Percentiles rank a stretch among this genome's conserved stretches.
Evolutionary conservation across 2,329 filamentous ascomycete genomes (phyloP).

Genomic region (Rachicladosporium sp.): DNA sequence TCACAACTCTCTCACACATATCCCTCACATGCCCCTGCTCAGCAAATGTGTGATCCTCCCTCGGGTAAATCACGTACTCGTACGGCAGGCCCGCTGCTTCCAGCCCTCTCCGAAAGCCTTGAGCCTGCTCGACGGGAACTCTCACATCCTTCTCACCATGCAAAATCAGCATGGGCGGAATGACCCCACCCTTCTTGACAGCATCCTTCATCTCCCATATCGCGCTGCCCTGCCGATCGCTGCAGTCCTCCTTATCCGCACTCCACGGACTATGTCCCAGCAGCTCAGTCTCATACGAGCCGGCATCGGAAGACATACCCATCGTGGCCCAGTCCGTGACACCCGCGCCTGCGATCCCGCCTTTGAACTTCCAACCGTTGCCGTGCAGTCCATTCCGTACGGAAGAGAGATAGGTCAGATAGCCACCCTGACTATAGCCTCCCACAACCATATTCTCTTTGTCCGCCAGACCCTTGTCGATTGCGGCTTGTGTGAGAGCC

Average conservation of each 20-base stretch:
- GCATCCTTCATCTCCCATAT: constrained; percentile 20
- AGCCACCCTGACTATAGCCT: constrained; percentile 30
- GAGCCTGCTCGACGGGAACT: constrained; percentile 24
- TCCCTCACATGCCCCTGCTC: constrained; percentile 21
- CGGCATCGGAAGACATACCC: constrained; percentile 22
- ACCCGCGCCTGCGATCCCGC: constrained; percentile 26
- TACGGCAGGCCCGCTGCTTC: constrained; percentile 17
- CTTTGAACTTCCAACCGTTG: constrained; percentile 26
- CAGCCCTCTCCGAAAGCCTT: constrained; percentile 22
- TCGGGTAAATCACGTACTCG: constrained; percentile 26
- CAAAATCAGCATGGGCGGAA: constrained; percentile 25
- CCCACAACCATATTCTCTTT: constrained; percentile 22
- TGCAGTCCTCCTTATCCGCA: constrained; percentile 9
- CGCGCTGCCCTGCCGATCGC: constrained; percentile 14
- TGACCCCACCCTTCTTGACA: constrained; percentile 5
- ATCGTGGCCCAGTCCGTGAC: constrained; percentile 27
- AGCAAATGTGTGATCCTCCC: constrained; percentile 20
- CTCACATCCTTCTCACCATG: constrained; percentile 24
- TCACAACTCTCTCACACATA: constrained; percentile 14
- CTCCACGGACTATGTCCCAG: constrained; percentile 17
- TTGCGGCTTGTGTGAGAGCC: constrained; percentile 22
- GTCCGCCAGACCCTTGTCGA: constrained; percentile 23
- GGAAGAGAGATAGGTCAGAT: constrained; percentile 25
- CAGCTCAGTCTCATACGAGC: constrained; percentile 15
- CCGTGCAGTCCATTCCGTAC: constrained; percentile 25